Conservation (phyloP, 2,329 filamentous ascomycete species). For the Myriangium duriaei region DNA sequence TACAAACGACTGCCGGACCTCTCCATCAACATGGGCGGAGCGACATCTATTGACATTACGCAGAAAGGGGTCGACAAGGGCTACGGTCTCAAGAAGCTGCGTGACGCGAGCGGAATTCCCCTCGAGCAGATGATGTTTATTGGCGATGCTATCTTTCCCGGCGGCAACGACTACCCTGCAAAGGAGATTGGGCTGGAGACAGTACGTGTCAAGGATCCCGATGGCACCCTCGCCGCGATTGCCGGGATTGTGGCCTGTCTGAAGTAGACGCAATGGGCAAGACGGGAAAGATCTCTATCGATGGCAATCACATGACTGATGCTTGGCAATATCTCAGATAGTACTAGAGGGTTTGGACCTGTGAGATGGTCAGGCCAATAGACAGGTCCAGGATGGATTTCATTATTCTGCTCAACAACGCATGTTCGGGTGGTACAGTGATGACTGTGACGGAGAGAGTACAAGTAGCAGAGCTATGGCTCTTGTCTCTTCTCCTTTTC, state of each 20-base stretch:
- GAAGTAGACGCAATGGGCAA: too few species aligned
- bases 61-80: constrained; percentile 29
- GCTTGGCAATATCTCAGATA: too few species aligned
- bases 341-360: too few species aligned
- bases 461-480: too few species aligned
- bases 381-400: too few species aligned
- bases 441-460: too few species aligned
- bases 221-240: constrained; percentile 18
- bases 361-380: too few species aligned
- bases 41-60: constrained; percentile 31
- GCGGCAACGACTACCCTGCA: constrained; percentile 29
- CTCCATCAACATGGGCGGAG: constrained; percentile 31
- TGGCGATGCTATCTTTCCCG: constrained; percentile 30
- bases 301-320: too few species aligned
- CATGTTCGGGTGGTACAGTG: too few species aligned
- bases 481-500: too few species aligned
- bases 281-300: too few species aligned
- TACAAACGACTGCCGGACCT: constrained; percentile 24
- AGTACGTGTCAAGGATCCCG: constrained; percentile 16
- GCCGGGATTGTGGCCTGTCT: constrained; percentile 16
- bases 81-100: constrained; percentile 18
- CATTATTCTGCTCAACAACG: too few species aligned
- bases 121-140: constrained; percentile 30
- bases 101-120: constrained; percentile 21
- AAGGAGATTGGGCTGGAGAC: constrained; percentile 22